Evolutionary conservation across 2,329 filamentous ascomycete species (phyloP), one percentile per base, ranked within the genome.

Genomic region (Phaeosphaeriaceae sp.): DNA sequence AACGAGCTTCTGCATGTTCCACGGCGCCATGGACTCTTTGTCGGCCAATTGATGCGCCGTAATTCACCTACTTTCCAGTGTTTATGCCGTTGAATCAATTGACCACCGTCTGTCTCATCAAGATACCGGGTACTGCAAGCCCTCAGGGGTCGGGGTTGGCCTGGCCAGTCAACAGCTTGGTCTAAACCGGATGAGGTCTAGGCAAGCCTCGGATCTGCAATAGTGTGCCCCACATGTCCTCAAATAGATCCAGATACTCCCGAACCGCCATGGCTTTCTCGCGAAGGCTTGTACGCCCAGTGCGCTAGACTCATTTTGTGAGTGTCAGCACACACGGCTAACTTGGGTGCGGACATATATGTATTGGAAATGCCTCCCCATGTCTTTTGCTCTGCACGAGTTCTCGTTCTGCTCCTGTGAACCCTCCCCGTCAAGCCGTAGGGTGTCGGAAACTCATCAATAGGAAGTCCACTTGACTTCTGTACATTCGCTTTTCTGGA

Each of bases 401-500:
- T 56, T 56, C 56, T 60, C 63, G 58, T 56, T 61, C 51, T 57
- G 44, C 42, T 49, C 37, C 48, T 45, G 47, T 48, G 35, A 39
- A 30, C 37, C 61, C 50, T 48, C 33, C n/a, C 51, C 33, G 51
- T 60, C 54, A 61, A 60, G 37, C 42, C 41, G 15, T 43, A 40
- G 47, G 56, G 58, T 50, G 42, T 52, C 46, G 52, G 48, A n/a
- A 55, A 48, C 56, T 55, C 57, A 52, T 42, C 42, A 21, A 32
- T 34, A 65, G 63, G 69, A 66, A 61, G 63, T 67, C 61, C 56
- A 45, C n/a, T 34, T 58, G 62, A 61, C 67, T 69, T 71, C 69
- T 50, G 66, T 73, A 67, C 70, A 71, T 64, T 74, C 71, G 69
- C 70, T 73, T 65, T 62, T 56, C n/a, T n/a, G n/a, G n/a, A n/a